Base-by-base conservation (phyloP, 2,329 filamentous ascomycete genomes). In the Penicillium hesseltinei region DNA sequence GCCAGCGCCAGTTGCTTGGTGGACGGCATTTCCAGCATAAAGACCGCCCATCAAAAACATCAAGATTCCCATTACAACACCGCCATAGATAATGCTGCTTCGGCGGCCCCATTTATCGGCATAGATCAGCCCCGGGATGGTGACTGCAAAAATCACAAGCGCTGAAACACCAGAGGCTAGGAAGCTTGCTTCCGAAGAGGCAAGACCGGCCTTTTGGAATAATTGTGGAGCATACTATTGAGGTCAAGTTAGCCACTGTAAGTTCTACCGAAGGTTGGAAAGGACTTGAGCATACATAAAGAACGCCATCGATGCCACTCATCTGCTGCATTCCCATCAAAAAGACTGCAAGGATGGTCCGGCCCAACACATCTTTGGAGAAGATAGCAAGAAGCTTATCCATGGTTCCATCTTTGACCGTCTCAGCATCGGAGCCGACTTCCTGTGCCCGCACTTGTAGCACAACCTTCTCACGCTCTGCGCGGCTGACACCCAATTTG, bases 121-220 rank as follows among this genome's bases (percentile, higher is more conserved):
- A 15, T 82, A 77, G 23, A 85, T 71, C 58, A 83, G 76, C 0
- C 80, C 84, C 0, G 84, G 83, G 29, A 87, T 78, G 0, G 84
- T 84, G 47, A 81, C 75, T n/a, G 77, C 74, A 21, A 87, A 76
- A 68, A 87, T 86, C 2, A 85, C 70, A 1, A 87, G 77, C 0
- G 80, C 83, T 0, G 84, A 85, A 9, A 88, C 75, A 0, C 84
- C 84, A 0, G 84, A 87, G 0, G 85, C 85, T 2, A 88, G 75
- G 63, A 88, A 85, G 0, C 81, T 81, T 2, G 83, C 78, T 25
- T 78, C 80, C 4, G 77, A 73, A 0, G 81, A 82, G 8, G 77
- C 75, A 11, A 87, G 75, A 0, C 85, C 85, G 2, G 85, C 84
- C 51, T 85, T 82, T 25, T 78, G 71, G 62, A 88, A 88, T 0